Conservation (phyloP, 345 rosid species). For the Boechera stricta region DNA sequence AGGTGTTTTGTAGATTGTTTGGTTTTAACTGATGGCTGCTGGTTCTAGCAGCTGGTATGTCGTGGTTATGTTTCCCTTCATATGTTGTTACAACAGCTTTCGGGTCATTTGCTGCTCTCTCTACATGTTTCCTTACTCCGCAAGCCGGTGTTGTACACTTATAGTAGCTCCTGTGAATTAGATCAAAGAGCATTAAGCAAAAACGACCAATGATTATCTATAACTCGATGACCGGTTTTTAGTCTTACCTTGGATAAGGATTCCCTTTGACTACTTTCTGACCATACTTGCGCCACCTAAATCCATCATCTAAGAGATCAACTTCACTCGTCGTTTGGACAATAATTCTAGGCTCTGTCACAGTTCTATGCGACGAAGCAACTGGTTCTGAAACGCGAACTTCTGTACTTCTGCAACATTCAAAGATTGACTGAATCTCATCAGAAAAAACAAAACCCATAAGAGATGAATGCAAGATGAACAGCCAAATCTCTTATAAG, state of each 20-base stretch:
- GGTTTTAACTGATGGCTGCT: conserved; percentile 61
- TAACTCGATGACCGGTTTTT: neutral
- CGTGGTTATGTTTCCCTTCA: conserved; percentile 91
- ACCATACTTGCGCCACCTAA: conserved; percentile 93
- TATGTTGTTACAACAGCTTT: conserved; percentile 94
- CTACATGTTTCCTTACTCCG: conserved; percentile 88
- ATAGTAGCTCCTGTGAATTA: conserved; percentile 76
- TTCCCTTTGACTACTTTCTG: conserved; percentile 97
- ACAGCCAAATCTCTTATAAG: neutral
- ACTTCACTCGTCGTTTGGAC: conserved; percentile 94
- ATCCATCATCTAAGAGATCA: conserved; percentile 93
- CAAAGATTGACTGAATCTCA: neutral
- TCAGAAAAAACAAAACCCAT: conserved; percentile 1
- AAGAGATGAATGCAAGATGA: neutral
- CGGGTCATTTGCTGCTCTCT: conserved; percentile 86
- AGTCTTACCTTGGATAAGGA: conserved; percentile 78
- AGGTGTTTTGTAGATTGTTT: conserved; percentile 40
- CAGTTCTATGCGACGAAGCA: conserved; percentile 63
- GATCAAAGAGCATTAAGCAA: conserved; percentile 12
- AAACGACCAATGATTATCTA: neutral
- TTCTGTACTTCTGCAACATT: conserved; percentile 60
- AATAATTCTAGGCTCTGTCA: conserved; percentile 79
- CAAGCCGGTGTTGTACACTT: conserved; percentile 87
- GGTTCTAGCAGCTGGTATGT: conserved; percentile 65
- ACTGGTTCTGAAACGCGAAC: conserved; percentile 54